phyloP scores from a whole-genome alignment of 1,139 yeast genomes.

The Candida anutae region DNA sequence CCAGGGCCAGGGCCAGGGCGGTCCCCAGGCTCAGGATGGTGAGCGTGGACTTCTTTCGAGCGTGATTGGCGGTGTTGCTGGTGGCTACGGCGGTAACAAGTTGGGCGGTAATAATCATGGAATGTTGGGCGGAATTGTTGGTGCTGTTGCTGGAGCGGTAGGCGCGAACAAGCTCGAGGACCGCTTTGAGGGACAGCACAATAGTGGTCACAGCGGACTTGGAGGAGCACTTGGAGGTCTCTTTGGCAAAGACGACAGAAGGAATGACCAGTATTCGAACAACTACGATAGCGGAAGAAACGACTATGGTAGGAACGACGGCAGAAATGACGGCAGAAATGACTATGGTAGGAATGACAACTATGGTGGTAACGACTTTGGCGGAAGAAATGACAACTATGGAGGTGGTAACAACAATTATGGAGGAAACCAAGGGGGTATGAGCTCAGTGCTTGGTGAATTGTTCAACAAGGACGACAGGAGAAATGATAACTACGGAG shows the following conservation, averaged over 20 bases:
- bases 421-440: too few relatives aligned
- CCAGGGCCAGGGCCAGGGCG: constrained; percentile 6
- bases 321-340: constrained; percentile 7
- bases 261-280: constrained; percentile 6
- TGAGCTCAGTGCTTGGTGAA: too few relatives aligned
- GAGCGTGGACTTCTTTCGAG: constrained; percentile 53
- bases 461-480: constrained; percentile 6
- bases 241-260: constrained; percentile 6
- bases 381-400: constrained; percentile 6
- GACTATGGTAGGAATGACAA: constrained; percentile 7
- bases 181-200: constrained; percentile 12
- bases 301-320: constrained; percentile 8
- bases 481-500: constrained; percentile 4
- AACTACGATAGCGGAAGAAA: constrained; percentile 7
- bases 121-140: constrained; percentile 45
- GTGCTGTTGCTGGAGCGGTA: constrained; percentile 56
- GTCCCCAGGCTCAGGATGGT: too few relatives aligned
- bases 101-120: constrained; percentile 35
- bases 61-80: constrained; percentile 54
- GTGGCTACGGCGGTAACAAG: constrained; percentile 45
- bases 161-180: constrained; percentile 50
- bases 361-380: constrained; percentile 6
- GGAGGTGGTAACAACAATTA: constrained; percentile 5
- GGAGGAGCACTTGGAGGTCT: constrained; percentile 5
- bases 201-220: constrained; percentile 6